Conservation (phyloP, 1,284 basidiomycete species). For the Ustanciosporium gigantosporum region DNA sequence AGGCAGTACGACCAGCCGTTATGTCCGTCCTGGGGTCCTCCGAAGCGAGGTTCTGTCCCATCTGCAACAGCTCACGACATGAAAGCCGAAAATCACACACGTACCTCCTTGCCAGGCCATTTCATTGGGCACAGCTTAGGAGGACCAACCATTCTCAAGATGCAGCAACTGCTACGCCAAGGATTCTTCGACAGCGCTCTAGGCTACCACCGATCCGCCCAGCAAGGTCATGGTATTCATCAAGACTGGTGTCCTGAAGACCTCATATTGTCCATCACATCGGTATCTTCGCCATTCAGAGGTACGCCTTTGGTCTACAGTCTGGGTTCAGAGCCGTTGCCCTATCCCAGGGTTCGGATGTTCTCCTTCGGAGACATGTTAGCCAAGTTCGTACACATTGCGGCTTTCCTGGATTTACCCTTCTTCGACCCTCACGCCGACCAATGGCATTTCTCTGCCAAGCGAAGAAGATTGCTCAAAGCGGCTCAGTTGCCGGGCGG, state of each 20-base stretch:
- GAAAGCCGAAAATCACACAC: neutral
- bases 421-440: constrained; percentile 40
- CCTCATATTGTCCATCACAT: constrained; percentile 35
- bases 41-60: no score
- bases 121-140: constrained; percentile 68
- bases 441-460: constrained; percentile 22
- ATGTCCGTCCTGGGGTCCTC: constrained; percentile 66
- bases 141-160: constrained; percentile 48
- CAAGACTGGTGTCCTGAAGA: constrained; percentile 8
- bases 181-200: constrained; percentile 39
- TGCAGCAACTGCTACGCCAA: constrained; percentile 29
- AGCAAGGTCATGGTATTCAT: neutral
- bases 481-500: neutral
- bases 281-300: constrained; percentile 35
- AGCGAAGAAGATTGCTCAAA: constrained; percentile 1
- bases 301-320: constrained; percentile 48
- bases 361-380: constrained; percentile 34
- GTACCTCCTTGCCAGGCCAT: constrained; percentile 63
- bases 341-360: constrained; percentile 35
- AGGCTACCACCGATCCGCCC: neutral
- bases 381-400: constrained; percentile 37
- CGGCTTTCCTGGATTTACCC: constrained; percentile 25
- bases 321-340: constrained; percentile 25
- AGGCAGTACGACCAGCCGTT: constrained; percentile 62
- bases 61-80: no score